phyloP scores from a whole-genome alignment of 305 asterid genomes.

The Fraxinus dipetala region DNA sequence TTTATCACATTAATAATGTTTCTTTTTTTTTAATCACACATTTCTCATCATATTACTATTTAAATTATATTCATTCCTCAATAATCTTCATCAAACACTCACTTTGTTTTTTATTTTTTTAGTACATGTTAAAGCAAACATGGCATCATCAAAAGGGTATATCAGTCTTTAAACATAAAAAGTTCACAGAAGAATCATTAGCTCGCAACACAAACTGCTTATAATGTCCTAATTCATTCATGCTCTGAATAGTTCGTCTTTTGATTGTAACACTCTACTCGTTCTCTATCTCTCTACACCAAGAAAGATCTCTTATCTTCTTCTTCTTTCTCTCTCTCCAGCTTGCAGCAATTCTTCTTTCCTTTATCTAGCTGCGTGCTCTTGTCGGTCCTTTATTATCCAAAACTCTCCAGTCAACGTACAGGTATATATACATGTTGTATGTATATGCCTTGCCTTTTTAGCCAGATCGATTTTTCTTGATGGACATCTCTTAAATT shows the following conservation, averaged over 20 bases:
- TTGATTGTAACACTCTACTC: background rate
- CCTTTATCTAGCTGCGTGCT: background rate
- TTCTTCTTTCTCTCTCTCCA: background rate
- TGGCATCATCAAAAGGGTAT: background rate
- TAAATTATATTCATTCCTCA: no score
- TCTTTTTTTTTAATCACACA: no score
- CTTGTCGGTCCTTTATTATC: background rate
- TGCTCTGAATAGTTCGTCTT: background rate
- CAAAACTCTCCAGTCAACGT: background rate
- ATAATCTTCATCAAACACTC: no score
- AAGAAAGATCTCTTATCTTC: background rate
- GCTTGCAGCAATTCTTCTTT: background rate
- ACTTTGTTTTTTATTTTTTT: no score
- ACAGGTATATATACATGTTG: background rate
- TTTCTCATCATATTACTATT: no score
- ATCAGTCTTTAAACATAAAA: background rate
- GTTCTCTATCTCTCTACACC: background rate
- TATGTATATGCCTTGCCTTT: background rate
- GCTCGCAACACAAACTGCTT: background rate
- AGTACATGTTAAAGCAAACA: background rate
- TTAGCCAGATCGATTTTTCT: background rate
- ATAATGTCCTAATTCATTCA: background rate
- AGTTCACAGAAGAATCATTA: background rate
- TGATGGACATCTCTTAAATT: background rate
- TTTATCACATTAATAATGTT: no score